phyloP scores from a whole-genome alignment of 192 early-diverging fungal species.

The Coemansia sp. region DNA sequence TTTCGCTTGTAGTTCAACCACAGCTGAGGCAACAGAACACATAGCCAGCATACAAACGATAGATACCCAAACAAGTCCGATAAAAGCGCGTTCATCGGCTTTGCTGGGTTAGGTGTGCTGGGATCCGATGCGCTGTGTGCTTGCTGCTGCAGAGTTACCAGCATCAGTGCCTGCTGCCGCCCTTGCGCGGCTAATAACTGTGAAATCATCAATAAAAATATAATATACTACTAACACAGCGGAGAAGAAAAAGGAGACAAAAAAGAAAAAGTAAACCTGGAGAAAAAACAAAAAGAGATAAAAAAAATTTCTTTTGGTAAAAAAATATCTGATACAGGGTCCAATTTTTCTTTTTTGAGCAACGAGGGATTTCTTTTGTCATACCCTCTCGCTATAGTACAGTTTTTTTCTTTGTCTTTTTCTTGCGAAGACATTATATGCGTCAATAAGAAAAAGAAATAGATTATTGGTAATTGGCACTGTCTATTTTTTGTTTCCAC shows the following conservation, averaged over 20 bases:
- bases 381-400: too few species aligned
- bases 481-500: too few species aligned
- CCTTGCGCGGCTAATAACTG: constrained; percentile 18
- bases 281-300: not conserved
- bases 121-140: not conserved
- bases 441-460: too few species aligned
- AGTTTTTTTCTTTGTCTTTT: too few species aligned
- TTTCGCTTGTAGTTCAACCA: constrained; percentile 50
- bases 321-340: too few species aligned
- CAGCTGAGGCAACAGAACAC: constrained; percentile 47
- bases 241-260: not conserved
- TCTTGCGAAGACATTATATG: too few species aligned
- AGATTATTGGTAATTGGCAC: too few species aligned
- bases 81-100: constrained; percentile 23
- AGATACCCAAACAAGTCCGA: constrained; percentile 47
- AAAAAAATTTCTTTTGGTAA: too few species aligned
- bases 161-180: constrained; percentile 21
- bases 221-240: constrained; percentile 1
- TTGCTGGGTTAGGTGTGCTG: not conserved
- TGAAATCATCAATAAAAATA: constrained; percentile 16
- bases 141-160: constrained; percentile 19
- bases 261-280: not conserved
- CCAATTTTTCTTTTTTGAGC: too few species aligned
- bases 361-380: too few species aligned
- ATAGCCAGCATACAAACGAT: constrained; percentile 46